Conservation (phyloP, 306 rosid species). For the Cicer arietinum region DNA sequence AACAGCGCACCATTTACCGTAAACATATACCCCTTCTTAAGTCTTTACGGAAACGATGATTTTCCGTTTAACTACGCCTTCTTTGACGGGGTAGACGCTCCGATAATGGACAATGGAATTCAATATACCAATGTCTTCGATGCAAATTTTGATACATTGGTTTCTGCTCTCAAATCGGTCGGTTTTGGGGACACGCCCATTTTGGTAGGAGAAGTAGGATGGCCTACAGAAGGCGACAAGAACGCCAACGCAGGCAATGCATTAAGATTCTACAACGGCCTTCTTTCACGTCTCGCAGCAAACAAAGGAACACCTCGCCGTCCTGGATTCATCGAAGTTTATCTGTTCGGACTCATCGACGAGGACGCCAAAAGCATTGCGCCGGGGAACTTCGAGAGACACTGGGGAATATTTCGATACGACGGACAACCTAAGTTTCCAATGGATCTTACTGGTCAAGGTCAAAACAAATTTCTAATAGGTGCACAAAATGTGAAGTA, state of each 20-base stretch:
- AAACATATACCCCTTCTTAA: constrained; percentile 93
- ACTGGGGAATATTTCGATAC: constrained; percentile 88
- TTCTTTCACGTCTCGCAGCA: constrained; percentile 72
- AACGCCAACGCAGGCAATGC: constrained; percentile 79
- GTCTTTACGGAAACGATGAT: constrained; percentile 81
- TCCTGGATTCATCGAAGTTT: constrained; percentile 82
- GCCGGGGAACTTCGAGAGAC: constrained; percentile 90
- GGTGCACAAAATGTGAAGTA: constrained; percentile 74
- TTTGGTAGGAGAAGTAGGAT: constrained; percentile 96
- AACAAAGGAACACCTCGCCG: constrained; percentile 83
- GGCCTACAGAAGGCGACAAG: constrained; percentile 99
- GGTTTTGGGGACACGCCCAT: constrained; percentile 73
- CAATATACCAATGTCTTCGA: constrained; percentile 87
- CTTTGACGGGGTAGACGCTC: constrained; percentile 77
- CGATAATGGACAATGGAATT: constrained; percentile 70
- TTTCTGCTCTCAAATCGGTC: constrained; percentile 71
- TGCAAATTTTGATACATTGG: constrained; percentile 93
- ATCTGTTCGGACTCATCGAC: constrained; percentile 82
- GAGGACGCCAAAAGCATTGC: constrained; percentile 90
- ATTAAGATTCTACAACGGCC: constrained; percentile 80
- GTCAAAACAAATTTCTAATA: constrained; percentile 66
- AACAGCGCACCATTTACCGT: constrained; percentile 87
- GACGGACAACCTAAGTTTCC: constrained; percentile 92
- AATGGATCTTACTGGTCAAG: constrained; percentile 81
- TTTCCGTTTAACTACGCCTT: constrained; percentile 93